Percentiles rank a stretch among this genome's conserved stretches.
These are phyloP conservation scores for Chenopodium album DNA, from an alignment of 148 eudicot genomes.

Conservation along the genomic window DNA sequence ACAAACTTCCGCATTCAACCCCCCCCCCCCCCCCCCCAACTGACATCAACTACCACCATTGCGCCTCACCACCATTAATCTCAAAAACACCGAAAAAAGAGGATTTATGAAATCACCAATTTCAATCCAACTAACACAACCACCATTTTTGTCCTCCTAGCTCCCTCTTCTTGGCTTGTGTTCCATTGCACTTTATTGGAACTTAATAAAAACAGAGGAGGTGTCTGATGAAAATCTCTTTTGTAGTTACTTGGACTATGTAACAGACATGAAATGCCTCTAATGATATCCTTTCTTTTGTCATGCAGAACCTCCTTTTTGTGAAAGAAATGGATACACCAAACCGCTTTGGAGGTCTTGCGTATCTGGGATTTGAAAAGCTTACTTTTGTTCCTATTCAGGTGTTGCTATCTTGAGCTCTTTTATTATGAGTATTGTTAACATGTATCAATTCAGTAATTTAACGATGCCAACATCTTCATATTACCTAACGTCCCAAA, in stretches of 20 bases:
- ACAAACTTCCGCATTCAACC: too few species aligned
- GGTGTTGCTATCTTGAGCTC: constrained; percentile 36
- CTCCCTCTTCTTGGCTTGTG: too few species aligned
- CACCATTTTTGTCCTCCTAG: too few species aligned
- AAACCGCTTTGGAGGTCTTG: constrained; percentile 85
- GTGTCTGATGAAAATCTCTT: neutral
- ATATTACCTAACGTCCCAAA: too few species aligned
- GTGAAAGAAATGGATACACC: constrained; percentile 81
- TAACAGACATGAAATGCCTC: neutral
- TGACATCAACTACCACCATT: too few species aligned
- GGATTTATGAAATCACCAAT: too few species aligned
- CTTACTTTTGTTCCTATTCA: constrained; percentile 96
- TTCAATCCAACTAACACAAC: too few species aligned
- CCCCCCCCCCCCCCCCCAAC: too few species aligned
- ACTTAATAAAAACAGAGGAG: too few species aligned
- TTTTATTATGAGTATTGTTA: neutral
- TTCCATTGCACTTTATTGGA: too few species aligned
- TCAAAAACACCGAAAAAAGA: too few species aligned
- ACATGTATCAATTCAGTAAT: neutral
- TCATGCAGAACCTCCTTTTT: constrained; percentile 83
- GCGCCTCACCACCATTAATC: too few species aligned
- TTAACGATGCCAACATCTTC: neutral
- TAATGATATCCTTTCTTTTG: constrained; percentile 7
- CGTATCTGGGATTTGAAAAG: constrained; percentile 84
- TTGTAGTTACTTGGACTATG: neutral